A percentile compares a stretch with the other conserved stretches of the same genome.
Evolutionary conservation across 2,329 filamentous ascomycete species (phyloP).

Genomic region (Boeremia lycopersici): DNA sequence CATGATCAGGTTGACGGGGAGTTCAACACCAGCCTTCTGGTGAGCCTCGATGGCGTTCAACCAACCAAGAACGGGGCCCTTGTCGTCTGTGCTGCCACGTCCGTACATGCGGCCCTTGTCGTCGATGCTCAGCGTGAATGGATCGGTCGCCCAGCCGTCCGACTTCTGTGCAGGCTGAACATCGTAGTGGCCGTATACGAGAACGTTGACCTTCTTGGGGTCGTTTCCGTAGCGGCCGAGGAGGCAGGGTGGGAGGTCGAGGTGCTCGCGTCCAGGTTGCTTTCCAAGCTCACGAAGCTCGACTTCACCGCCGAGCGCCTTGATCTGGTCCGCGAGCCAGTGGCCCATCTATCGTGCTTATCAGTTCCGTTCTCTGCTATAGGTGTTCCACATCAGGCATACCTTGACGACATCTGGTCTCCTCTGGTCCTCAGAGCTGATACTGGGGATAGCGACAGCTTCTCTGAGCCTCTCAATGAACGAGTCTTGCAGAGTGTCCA

Average conservation of each 20-base stretch:
- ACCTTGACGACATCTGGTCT: slow-evolving; percentile 88
- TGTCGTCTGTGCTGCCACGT: slow-evolving; percentile 94
- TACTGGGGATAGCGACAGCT: slow-evolving; percentile 94
- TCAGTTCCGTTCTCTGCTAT: slow-evolving; percentile 2
- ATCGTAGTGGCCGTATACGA: slow-evolving; percentile 98
- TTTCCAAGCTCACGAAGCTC: slow-evolving; percentile 86
- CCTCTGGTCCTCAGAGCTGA: slow-evolving; percentile 88
- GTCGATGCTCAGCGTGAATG: slow-evolving; percentile 86
- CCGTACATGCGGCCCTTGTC: slow-evolving; percentile 95
- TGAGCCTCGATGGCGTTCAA: slow-evolving; percentile 97
- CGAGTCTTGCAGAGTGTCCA: slow-evolving; percentile 75
- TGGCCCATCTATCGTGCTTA: slow-evolving; percentile 73
- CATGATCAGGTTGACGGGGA: slow-evolving; percentile 98
- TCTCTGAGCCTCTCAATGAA: slow-evolving; percentile 91
- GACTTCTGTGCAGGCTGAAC: slow-evolving; percentile 93
- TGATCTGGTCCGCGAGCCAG: slow-evolving; percentile 84
- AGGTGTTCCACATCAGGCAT: slow-evolving; percentile 20
- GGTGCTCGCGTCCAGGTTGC: slow-evolving; percentile 87
- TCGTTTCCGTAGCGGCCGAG: slow-evolving; percentile 92
- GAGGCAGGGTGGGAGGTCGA: slow-evolving; percentile 91
- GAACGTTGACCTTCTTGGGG: slow-evolving; percentile 88
- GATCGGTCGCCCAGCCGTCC: slow-evolving; percentile 95
- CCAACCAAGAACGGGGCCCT: slow-evolving; percentile 96
- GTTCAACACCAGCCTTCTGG: slow-evolving; percentile 90
- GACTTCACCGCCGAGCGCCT: slow-evolving; percentile 81